A percentile compares a stretch with the other conserved stretches of the same genome.
Conservation (phyloP, 2,329 filamentous ascomycete species). For the Colletotrichum liriopes region DNA sequence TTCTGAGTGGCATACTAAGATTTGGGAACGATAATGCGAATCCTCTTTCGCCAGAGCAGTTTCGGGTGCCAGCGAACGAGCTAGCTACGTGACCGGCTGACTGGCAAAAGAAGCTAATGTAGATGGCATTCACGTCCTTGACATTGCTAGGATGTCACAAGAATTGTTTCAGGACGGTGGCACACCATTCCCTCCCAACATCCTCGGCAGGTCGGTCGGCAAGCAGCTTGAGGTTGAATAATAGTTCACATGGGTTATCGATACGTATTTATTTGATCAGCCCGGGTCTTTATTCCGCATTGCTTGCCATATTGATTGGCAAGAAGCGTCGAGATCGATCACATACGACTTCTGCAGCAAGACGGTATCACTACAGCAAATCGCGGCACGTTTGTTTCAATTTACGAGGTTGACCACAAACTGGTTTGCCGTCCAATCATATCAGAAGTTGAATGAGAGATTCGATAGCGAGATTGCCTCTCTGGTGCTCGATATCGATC, state of each 20-base stretch:
- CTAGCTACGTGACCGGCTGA: not conserved
- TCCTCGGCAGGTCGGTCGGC: not conserved
- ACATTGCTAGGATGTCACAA: not conserved
- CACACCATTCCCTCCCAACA: not conserved
- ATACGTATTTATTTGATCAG: not conserved
- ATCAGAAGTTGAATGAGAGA: not conserved
- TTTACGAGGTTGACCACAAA: too few relatives aligned
- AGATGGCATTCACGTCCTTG: too few relatives aligned
- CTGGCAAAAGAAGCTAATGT: too few relatives aligned
- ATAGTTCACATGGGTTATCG: too few relatives aligned
- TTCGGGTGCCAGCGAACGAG: not conserved
- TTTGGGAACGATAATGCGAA: too few relatives aligned
- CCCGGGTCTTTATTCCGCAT: not conserved
- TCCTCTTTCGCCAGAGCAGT: too few relatives aligned
- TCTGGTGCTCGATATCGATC: not conserved
- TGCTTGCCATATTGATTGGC: not conserved
- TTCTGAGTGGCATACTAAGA: not conserved
- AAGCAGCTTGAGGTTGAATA: not conserved
- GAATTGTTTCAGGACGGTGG: not conserved
- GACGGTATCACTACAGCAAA: not conserved
- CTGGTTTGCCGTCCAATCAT: not conserved
- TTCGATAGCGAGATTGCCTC: not conserved
- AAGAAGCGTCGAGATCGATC: too few relatives aligned
- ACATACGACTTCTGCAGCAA: too few relatives aligned
- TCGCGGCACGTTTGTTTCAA: not conserved